Evolutionary conservation across 805 yeast species (phyloP).

Genomic region (Candida pseudoglaebosa): DNA sequence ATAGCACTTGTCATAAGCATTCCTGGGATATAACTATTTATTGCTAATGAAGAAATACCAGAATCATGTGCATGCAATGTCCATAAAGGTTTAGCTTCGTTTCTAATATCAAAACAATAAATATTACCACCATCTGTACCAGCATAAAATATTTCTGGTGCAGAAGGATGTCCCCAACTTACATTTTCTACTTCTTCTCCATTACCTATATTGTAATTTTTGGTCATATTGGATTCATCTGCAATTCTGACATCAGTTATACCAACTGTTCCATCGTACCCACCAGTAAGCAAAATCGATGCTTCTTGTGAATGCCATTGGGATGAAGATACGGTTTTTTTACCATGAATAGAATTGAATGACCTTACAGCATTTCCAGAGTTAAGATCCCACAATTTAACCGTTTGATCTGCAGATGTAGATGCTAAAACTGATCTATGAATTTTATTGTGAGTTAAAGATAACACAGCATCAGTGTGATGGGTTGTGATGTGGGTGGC

Average conservation of each 20-base stretch:
- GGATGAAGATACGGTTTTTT: conserved; percentile 77
- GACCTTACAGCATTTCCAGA: conserved; percentile 75
- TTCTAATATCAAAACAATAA: conserved; percentile 83
- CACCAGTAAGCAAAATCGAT: conserved; percentile 78
- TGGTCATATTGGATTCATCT: conserved; percentile 55
- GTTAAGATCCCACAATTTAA: conserved; percentile 91
- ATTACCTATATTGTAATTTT: conserved; percentile 55
- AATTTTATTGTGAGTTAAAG: conserved; percentile 74
- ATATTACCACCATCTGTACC: conserved; percentile 92
- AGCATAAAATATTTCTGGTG: conserved; percentile 58
- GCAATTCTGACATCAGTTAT: conserved; percentile 81
- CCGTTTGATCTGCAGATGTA: conserved; percentile 92
- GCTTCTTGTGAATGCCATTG: conserved; percentile 77
- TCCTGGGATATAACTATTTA: conserved; percentile 64
- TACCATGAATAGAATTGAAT: conserved; percentile 63
- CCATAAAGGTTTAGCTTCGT: conserved; percentile 74
- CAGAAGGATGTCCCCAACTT: conserved; percentile 57
- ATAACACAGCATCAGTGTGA: conserved; percentile 91
- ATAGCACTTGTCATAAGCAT: conserved; percentile 82
- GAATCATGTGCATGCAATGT: conserved; percentile 96
- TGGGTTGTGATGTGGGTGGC: conserved; percentile 60
- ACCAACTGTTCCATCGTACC: conserved; percentile 82
- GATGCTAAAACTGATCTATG: conserved; percentile 88
- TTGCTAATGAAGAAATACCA: conserved; percentile 78
- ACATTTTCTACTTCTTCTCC: conserved; percentile 85